Evolutionary conservation across 106 monocot species (phyloP).

Genomic region (Hemerocallis citrina): DNA sequence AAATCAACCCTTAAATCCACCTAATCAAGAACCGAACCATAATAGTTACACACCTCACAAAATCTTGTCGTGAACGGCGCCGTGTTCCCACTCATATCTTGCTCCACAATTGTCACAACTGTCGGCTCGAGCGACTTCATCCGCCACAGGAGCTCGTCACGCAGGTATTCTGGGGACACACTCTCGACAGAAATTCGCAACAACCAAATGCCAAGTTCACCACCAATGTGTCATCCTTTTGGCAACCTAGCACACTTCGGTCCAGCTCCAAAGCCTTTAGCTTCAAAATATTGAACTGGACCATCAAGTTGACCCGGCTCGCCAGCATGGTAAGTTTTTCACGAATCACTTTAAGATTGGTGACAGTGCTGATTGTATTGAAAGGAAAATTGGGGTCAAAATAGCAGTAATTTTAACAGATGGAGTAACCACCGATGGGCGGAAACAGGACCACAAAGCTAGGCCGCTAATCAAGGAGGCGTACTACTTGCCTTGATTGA

Average conservation of each 20-base stretch:
- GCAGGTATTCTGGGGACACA: slow-evolving; percentile 42
- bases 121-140: slow-evolving; percentile 16
- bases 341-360: slow-evolving; percentile 9
- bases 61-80: slow-evolving; percentile 35
- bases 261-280: slow-evolving; percentile 20
- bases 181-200: slow-evolving; percentile 36
- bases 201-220: slow-evolving; percentile 37
- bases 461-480: no score
- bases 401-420: slow-evolving; percentile 26
- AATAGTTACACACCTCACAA: slow-evolving; percentile 25
- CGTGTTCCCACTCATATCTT: slow-evolving; percentile 46
- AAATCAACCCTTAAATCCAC: no score
- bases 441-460: slow-evolving; percentile 6
- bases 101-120: slow-evolving; percentile 30
- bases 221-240: slow-evolving; percentile 25
- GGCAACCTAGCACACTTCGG: slow-evolving; percentile 21
- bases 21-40: slow-evolving; percentile 34
- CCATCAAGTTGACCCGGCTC: slow-evolving; percentile 8
- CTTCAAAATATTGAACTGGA: slow-evolving; percentile 22
- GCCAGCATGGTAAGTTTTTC: slow-evolving; percentile 15
- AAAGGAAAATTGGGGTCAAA: slow-evolving; percentile 5
- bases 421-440: no score
- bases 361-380: not conserved
- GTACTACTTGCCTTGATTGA: no score
- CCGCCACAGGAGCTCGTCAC: slow-evolving; percentile 36